These are phyloP conservation scores for Beauveria medogensis DNA, from an alignment of 2,329 filamentous ascomycete species.

Conservation along the genomic window DNA sequence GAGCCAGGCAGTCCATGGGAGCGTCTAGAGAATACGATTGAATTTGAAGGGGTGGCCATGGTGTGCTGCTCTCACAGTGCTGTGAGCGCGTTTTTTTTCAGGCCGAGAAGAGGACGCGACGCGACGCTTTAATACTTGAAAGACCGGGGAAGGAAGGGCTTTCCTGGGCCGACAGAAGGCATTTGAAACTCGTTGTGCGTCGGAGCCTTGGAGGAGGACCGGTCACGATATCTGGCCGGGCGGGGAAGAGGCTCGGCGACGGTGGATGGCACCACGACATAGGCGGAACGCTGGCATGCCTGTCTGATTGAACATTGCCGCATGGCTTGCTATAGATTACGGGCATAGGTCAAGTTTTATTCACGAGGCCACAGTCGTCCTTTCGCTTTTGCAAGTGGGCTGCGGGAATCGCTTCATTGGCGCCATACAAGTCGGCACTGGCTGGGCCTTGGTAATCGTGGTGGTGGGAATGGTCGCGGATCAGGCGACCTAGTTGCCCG, in stretches of 20 bases:
- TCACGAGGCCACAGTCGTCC: background rate
- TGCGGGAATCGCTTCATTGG: background rate
- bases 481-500: too few relatives aligned
- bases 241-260: background rate
- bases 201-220: background rate
- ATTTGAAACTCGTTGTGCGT: background rate
- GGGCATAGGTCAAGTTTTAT: background rate
- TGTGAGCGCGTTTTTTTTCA: background rate
- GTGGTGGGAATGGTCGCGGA: too few relatives aligned
- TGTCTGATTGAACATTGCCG: background rate
- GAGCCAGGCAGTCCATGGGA: too few relatives aligned
- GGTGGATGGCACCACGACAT: background rate
- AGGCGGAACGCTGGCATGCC: background rate
- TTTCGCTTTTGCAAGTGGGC: background rate
- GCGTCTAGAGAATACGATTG: too few relatives aligned
- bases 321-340: background rate
- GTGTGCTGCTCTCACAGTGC: too few relatives aligned
- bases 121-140: too few relatives aligned
- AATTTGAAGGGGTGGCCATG: too few relatives aligned
- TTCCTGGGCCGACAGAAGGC: background rate
- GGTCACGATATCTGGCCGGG: slow-evolving; percentile 7
- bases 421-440: background rate
- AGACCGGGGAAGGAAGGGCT: background rate
- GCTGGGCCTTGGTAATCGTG: too few relatives aligned
- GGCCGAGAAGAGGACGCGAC: too few relatives aligned